Base-by-base conservation (phyloP, 108 stramenopile genomes). In the Nannochloropsis salina region DNA sequence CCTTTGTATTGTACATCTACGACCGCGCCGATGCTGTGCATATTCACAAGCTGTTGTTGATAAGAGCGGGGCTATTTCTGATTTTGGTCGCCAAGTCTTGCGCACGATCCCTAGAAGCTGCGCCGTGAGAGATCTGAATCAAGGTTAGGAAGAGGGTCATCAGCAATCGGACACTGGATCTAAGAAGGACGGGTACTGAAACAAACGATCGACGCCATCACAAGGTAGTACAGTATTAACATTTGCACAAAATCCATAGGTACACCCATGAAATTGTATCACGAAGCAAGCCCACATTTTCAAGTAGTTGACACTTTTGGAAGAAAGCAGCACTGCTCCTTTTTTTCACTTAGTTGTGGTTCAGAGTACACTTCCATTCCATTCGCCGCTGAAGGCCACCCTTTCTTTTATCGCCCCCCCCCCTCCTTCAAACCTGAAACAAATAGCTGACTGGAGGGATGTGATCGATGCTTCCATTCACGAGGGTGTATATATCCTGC, bases 1-100 rank as follows among this genome's bases (percentile, higher is more conserved):
- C 31, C 31, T 31, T 31, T 31, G 31, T 31, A 31, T 31, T 31
- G 31, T 31, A 31, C 31, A 31, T 31, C 31, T 1, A 31, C 31
- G 31, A 31, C 31, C 31, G 31, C 31, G 31, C 31, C 31, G 31
- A 31, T 31, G 31, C 61, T n/a, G 15, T n/a, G 20, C 61, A 2
- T 74, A 15, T 6, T 74, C 8, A 74, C 20, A 74, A n/a, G 61
- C 61, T 74, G 61, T 74, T 74, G 61, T 74, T 74, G 61, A 74
- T 74, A 15, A 74, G 6, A n/a, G 61, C 61, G 15, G 61, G 61
- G n/a, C 61, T 74, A n/a, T 74, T 74, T 74, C 61, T 74, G 61
- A 74, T 74, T 74, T 74, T 74, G 4, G 61, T 74, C 20, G 61
- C n/a, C 61, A 74, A n/a, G 61, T 74, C 61, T 74, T 74, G 61